Evolutionary conservation across 352 stramenopile species (phyloP).

Genomic region (Elongisporangium senticosum): DNA sequence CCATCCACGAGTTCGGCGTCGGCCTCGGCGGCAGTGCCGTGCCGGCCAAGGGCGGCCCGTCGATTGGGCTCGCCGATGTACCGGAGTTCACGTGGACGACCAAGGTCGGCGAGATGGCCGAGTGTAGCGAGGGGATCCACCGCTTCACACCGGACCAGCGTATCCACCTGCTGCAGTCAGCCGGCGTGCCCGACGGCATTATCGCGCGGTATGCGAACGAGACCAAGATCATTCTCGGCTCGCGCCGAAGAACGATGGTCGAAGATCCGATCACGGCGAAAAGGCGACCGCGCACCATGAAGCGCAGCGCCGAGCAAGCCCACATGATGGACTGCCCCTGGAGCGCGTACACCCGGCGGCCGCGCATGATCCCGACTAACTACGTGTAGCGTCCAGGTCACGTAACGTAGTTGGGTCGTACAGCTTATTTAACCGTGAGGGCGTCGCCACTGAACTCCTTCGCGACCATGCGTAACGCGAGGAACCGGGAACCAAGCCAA

Average conservation of each 20-base stretch:
- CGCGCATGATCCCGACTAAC: slow-evolving; percentile 65
- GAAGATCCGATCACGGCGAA: slow-evolving; percentile 16
- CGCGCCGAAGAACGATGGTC: slow-evolving; percentile 22
- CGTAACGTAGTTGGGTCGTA: background rate
- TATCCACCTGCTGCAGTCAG: slow-evolving; percentile 23
- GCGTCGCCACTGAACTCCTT: slow-evolving; percentile 4
- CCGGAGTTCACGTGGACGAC: slow-evolving; percentile 46
- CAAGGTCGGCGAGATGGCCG: slow-evolving; percentile 43
- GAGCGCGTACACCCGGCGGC: slow-evolving; percentile 37
- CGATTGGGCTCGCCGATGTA: slow-evolving; percentile 31
- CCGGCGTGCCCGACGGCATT: slow-evolving; percentile 31
- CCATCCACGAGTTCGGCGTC: slow-evolving; percentile 42
- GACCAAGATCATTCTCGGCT: slow-evolving; percentile 42
- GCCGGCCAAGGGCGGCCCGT: slow-evolving; percentile 29
- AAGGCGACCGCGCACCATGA: slow-evolving; percentile 8
- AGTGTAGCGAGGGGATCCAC: slow-evolving; percentile 38
- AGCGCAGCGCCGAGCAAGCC: slow-evolving; percentile 39
- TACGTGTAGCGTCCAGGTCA: slow-evolving; percentile 23
- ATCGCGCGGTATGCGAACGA: slow-evolving; percentile 37
- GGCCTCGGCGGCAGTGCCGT: slow-evolving; percentile 34
- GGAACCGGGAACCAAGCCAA: slow-evolving; percentile 8
- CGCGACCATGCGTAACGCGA: slow-evolving; percentile 11
- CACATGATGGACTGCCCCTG: slow-evolving; percentile 36
- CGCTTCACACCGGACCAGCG: slow-evolving; percentile 36
- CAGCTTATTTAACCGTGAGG: background rate